A percentile compares a stretch with the other conserved stretches of the same genome.
phyloP scores from a whole-genome alignment of 768 basidiomycete genomes.

The Suillus subalutaceus region DNA sequence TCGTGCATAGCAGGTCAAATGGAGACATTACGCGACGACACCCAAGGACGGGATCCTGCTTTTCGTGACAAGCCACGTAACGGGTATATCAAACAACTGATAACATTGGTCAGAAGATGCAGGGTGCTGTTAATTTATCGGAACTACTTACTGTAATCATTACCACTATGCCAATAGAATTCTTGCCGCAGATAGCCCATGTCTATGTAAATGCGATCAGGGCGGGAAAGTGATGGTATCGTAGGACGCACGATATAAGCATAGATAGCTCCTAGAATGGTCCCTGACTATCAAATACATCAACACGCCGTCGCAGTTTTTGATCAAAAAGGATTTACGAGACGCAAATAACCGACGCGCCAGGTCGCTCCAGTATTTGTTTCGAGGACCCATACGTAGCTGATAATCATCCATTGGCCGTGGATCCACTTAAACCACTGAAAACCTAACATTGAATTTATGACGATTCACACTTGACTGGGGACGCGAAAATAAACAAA shows the following conservation, averaged over 20 bases:
- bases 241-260: constrained; percentile 32
- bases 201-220: constrained; percentile 28
- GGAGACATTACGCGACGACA: constrained; percentile 42
- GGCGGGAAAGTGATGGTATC: background rate
- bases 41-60: constrained; percentile 43
- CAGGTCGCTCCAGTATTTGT: constrained; percentile 57
- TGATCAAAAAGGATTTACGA: constrained; percentile 33
- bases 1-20: background rate
- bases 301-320: background rate
- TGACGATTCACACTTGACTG: background rate
- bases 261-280: constrained; percentile 37
- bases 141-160: constrained; percentile 39
- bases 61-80: constrained; percentile 47
- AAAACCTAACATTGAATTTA: constrained; percentile 29
- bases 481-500: constrained; percentile 18
- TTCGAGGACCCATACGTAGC: constrained; percentile 53
- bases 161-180: constrained; percentile 45
- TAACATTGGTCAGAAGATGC: background rate
- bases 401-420: constrained; percentile 55
- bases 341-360: constrained; percentile 47
- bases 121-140: background rate
- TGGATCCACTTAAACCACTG: constrained; percentile 41
- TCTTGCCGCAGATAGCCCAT: constrained; percentile 40
- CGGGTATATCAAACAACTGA: constrained; percentile 46
- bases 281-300: constrained; percentile 30